Conservation (phyloP, 2,329 filamentous ascomycete species). For the Elsinoe batatas region DNA sequence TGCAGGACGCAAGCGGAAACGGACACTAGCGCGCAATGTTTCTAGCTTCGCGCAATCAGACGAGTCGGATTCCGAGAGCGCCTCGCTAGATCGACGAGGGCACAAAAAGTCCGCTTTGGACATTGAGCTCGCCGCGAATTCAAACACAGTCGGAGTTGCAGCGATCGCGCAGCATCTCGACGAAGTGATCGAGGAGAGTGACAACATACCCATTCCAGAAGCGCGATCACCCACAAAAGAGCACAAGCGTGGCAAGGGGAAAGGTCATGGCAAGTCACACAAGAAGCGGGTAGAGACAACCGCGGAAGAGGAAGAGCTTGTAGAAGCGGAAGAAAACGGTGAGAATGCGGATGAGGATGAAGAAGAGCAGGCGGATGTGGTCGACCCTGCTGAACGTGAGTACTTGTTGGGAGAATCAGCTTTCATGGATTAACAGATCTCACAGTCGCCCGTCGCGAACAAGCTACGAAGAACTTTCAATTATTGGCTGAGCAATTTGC, state of each 20-base stretch:
- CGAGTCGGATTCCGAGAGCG: slow-evolving; percentile 26
- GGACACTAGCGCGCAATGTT: slow-evolving; percentile 27
- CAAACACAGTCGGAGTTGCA: slow-evolving; percentile 17
- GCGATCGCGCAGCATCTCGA: slow-evolving; percentile 18
- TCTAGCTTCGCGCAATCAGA: slow-evolving; percentile 30
- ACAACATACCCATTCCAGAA: not conserved
- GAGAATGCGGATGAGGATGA: slow-evolving; percentile 34
- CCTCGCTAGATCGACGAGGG: slow-evolving; percentile 17
- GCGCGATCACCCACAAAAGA: slow-evolving; percentile 22
- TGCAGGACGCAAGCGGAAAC: slow-evolving; percentile 35
- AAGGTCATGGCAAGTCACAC: slow-evolving; percentile 11
- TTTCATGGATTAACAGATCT: slow-evolving; percentile 14
- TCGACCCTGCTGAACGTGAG: slow-evolving; percentile 21
- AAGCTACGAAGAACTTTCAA: slow-evolving; percentile 45
- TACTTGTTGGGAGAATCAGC: slow-evolving; percentile 15
- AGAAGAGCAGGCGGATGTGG: slow-evolving; percentile 24
- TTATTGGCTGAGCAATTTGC: slow-evolving; percentile 83
- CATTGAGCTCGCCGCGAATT: slow-evolving; percentile 25
- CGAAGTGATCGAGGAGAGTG: slow-evolving; percentile 15
- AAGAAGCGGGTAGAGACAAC: slow-evolving; percentile 1
- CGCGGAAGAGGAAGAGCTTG: slow-evolving; percentile 18
- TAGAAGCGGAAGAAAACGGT: slow-evolving; percentile 31
- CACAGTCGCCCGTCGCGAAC: slow-evolving; percentile 35
- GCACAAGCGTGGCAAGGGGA: slow-evolving; percentile 16
- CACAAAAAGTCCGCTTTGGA: slow-evolving; percentile 1